Evolutionary conservation across 371 early-diverging fungal species (phyloP).

Genomic region (Lichtheimia ramosa): DNA sequence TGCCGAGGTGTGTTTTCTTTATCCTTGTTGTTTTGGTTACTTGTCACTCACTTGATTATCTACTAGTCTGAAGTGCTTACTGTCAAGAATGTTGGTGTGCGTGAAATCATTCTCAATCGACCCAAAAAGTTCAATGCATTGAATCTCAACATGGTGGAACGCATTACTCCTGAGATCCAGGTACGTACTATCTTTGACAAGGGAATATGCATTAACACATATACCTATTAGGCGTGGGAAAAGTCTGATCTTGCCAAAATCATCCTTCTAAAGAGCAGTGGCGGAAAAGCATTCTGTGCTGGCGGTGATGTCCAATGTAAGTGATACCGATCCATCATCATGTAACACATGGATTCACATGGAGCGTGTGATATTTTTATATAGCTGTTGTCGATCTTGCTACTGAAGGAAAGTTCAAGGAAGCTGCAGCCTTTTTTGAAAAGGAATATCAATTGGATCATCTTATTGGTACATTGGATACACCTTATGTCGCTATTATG

Average conservation of each 20-base stretch:
- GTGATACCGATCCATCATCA: neutral
- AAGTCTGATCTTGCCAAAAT: conserved; percentile 86
- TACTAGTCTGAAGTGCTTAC: conserved; percentile 53
- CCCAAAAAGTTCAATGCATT: conserved; percentile 89
- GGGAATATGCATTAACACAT: neutral
- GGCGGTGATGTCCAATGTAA: conserved; percentile 94
- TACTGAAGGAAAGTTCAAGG: conserved; percentile 35
- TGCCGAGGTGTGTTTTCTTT: conserved; percentile 11
- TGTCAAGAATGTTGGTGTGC: conserved; percentile 31
- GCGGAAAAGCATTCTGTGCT: conserved; percentile 90
- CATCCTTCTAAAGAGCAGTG: conserved; percentile 78
- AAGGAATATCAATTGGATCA: conserved; percentile 94
- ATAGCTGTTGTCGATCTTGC: conserved; percentile 50
- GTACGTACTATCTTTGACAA: conserved; percentile 30
- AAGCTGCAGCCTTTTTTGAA: conserved; percentile 82
- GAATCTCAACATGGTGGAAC: conserved; percentile 83
- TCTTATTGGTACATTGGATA: conserved; percentile 82
- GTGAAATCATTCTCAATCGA: conserved; percentile 79
- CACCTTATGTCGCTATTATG: conserved; percentile 87
- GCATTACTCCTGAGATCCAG: conserved; percentile 80
- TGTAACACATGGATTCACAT: neutral
- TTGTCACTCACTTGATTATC: neutral
- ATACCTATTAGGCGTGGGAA: conserved; percentile 75
- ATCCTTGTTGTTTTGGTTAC: no score
- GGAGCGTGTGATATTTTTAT: neutral